Evolutionary conservation across 306 rosid species (phyloP).

Genomic region (Herpetospermum pedunculosum): DNA sequence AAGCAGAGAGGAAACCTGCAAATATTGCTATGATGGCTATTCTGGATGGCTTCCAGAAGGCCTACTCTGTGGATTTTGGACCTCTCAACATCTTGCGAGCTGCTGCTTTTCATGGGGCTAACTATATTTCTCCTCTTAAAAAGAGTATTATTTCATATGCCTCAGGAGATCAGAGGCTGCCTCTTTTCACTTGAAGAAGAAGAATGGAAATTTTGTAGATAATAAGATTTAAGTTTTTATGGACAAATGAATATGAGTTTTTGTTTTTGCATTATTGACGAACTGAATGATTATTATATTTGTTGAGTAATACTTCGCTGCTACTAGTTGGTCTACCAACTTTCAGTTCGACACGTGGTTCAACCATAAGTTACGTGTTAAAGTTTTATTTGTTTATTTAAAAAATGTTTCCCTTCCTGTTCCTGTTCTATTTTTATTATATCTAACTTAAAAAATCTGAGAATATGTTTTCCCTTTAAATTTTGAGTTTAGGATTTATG

Average conservation of each 20-base stretch:
- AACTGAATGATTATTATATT: no score
- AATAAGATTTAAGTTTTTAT: not conserved
- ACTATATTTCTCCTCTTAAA: slow-evolving; percentile 61
- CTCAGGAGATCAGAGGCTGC: slow-evolving; percentile 68
- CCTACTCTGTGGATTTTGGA: slow-evolving; percentile 79
- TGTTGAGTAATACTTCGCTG: no score
- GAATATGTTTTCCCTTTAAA: no score
- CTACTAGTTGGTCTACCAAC: no score
- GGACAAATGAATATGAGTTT: not conserved
- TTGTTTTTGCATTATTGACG: not conserved
- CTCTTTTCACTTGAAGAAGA: slow-evolving; percentile 37
- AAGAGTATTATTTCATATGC: slow-evolving; percentile 80
- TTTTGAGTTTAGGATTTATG: no score
- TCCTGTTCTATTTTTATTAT: no score
- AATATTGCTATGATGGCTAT: slow-evolving; percentile 76
- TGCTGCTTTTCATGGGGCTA: slow-evolving; percentile 67
- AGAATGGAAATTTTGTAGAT: not conserved
- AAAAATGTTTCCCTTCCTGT: no score
- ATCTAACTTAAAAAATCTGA: no score
- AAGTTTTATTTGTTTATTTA: no score
- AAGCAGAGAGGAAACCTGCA: slow-evolving; percentile 58
- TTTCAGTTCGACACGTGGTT: no score
- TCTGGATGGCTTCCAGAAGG: slow-evolving; percentile 80
- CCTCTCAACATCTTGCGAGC: slow-evolving; percentile 65
- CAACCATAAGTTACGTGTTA: no score